A percentile compares a stretch with the other conserved stretches of the same genome.
Evolutionary conservation across 257 asterid species (phyloP).

Genomic region (Vinca minor): DNA sequence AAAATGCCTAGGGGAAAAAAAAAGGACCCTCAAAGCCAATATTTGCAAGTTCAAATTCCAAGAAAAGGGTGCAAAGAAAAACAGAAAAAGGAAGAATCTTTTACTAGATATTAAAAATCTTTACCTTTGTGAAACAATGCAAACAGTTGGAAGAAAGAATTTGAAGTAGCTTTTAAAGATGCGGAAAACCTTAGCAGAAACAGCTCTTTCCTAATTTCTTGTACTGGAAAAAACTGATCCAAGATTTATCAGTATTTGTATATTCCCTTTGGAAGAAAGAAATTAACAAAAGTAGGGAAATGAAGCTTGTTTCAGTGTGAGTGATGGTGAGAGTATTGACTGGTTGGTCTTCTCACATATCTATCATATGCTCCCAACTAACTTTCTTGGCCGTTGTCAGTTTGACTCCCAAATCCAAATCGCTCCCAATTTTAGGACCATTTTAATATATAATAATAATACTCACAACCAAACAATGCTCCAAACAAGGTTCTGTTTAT

Average conservation of each 20-base stretch:
- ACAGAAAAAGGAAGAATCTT: not conserved
- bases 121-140: conserved; percentile 2
- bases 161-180: not conserved
- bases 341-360: not conserved
- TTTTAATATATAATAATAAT: too few species aligned
- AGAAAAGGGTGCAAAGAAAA: not conserved
- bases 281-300: not conserved
- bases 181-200: not conserved
- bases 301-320: too few species aligned
- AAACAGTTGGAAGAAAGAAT: not conserved
- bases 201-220: not conserved
- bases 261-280: not conserved
- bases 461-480: too few species aligned
- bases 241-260: not conserved
- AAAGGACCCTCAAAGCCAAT: not conserved
- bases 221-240: not conserved
- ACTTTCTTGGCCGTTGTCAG: conserved; percentile 7
- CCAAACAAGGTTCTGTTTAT: too few species aligned
- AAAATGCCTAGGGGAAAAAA: too few species aligned
- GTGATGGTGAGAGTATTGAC: not conserved
- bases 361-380: too few species aligned
- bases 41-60: not conserved
- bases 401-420: not conserved
- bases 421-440: too few species aligned
- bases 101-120: not conserved